These are phyloP conservation scores for Zygosaccharomyces pseudobailii DNA, from an alignment of 1,139 yeast species.

Conservation along the genomic window DNA sequence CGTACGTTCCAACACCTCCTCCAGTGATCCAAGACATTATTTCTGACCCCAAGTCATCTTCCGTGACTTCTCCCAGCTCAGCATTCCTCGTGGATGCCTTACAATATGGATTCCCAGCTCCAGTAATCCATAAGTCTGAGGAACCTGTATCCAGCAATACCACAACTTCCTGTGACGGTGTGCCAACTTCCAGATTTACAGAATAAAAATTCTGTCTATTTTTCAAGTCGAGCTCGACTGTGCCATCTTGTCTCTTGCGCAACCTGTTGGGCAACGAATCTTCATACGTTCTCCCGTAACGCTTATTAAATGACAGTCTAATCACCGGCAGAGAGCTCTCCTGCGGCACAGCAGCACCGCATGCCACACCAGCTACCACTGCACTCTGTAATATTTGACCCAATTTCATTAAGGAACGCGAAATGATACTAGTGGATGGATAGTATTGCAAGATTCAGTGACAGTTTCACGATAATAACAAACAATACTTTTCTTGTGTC, in stretches of 20 bases:
- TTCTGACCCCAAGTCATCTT: not conserved
- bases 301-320: slow-evolving; percentile 9
- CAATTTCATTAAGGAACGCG: not conserved
- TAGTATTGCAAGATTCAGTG: no score
- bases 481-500: no score
- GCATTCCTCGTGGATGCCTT: slow-evolving; percentile 1
- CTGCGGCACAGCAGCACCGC: not conserved
- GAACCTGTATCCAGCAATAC: slow-evolving; percentile 66
- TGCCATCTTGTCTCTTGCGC: slow-evolving; percentile 10
- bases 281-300: slow-evolving; percentile 10
- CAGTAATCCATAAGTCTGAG: slow-evolving; percentile 58
- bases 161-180: slow-evolving; percentile 46
- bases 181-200: slow-evolving; percentile 46
- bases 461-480: no score
- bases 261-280: not conserved
- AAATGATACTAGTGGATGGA: no score
- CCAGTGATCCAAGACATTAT: not conserved
- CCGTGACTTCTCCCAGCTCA: not conserved
- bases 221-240: slow-evolving; percentile 36
- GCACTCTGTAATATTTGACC: not conserved
- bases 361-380: not conserved
- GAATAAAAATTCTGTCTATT: slow-evolving; percentile 49
- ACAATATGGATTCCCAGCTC: slow-evolving; percentile 26
- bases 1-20: not conserved
- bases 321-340: not conserved